A percentile compares a stretch with the other conserved stretches of the same genome.
Conservation (phyloP, 495 filamentous ascomycete genomes). For the Xylaria longipes region DNA sequence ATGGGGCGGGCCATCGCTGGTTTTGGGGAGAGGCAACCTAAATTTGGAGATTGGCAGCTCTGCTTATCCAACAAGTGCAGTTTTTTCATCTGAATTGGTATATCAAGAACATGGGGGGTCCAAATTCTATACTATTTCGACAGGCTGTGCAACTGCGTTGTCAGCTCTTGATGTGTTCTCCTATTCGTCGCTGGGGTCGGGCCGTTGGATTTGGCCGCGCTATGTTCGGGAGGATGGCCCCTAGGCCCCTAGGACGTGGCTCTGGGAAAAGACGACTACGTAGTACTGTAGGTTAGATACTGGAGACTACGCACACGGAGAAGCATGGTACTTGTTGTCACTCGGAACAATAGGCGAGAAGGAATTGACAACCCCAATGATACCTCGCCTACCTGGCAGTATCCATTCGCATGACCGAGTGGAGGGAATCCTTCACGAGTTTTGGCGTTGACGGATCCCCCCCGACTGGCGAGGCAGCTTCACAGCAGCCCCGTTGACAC, state of each 20-base stretch:
- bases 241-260: background rate
- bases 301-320: background rate
- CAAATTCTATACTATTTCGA: background rate
- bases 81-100: background rate
- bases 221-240: slow-evolving; percentile 10
- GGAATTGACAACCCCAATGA: slow-evolving; percentile 1
- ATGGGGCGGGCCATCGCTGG: background rate
- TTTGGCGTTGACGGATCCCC: background rate
- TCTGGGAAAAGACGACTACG: background rate
- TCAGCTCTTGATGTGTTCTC: background rate
- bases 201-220: slow-evolving; percentile 7
- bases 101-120: slow-evolving; percentile 5
- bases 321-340: slow-evolving; percentile 18
- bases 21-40: slow-evolving; percentile 11
- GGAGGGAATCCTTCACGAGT: background rate
- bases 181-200: slow-evolving; percentile 4
- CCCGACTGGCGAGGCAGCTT: slow-evolving; percentile 7
- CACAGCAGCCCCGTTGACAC: slow-evolving; percentile 1
- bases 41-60: slow-evolving; percentile 10
- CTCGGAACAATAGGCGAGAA: slow-evolving; percentile 22
- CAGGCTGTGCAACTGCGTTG: background rate
- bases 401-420: background rate
- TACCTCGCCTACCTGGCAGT: background rate
- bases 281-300: too few species aligned
- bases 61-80: slow-evolving; percentile 20